Percentiles rank a stretch among this genome's conserved stretches.
Conservation (phyloP, 495 filamentous ascomycete species). For the Schizothecium vesticola region DNA sequence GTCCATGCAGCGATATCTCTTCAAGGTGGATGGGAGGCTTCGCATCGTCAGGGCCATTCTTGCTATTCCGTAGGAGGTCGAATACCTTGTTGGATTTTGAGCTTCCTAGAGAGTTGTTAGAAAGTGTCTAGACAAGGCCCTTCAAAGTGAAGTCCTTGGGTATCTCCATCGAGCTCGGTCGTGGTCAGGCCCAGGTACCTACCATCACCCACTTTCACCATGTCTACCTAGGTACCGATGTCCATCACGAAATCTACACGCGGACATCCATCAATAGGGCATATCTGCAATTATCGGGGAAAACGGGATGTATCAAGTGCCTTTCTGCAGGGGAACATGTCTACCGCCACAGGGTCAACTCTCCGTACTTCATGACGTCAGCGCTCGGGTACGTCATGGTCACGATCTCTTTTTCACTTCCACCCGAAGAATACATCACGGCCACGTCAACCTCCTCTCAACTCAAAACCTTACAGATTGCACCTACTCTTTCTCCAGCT, state of each 20-base stretch:
- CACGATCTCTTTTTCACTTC: background rate
- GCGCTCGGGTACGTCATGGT: background rate
- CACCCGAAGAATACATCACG: background rate
- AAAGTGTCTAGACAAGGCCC: background rate
- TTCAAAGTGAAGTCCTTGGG: background rate
- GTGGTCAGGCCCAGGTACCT: no score
- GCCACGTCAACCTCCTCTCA: background rate
- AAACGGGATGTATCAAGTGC: background rate
- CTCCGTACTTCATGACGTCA: background rate
- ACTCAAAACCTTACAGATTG: background rate
- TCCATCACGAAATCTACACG: background rate
- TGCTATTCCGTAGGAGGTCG: background rate
- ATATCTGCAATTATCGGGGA: background rate
- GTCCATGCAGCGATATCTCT: background rate
- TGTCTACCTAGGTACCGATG: background rate
- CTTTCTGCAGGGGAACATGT: background rate
- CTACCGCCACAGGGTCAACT: background rate
- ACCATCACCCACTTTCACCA: background rate
- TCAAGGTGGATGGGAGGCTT: background rate
- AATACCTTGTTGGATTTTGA: background rate
- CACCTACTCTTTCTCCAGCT: background rate
- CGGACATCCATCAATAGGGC: background rate
- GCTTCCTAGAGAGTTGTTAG: background rate
- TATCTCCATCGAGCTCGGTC: background rate
- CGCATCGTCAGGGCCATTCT: background rate